These are phyloP conservation scores for Microbotryum lychnidis-dioicae DNA, from an alignment of 1,284 basidiomycete genomes.

Conservation along the genomic window DNA sequence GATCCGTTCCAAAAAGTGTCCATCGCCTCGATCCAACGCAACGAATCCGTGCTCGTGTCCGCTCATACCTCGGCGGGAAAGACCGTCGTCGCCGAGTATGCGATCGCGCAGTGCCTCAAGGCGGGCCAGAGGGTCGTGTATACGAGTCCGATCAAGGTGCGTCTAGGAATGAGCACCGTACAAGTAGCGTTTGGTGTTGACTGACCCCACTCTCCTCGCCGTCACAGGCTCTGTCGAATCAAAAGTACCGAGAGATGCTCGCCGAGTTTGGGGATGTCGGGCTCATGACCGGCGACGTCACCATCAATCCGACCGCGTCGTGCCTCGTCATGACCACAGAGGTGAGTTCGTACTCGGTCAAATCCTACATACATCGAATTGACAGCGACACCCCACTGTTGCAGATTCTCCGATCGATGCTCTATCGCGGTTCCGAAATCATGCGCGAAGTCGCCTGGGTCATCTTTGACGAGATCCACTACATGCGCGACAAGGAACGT, in stretches of 20 bases:
- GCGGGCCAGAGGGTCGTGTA: conserved; percentile 95
- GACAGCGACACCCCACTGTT: background rate
- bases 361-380: background rate
- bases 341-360: conserved; percentile 46
- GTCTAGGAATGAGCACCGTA: conserved; percentile 33
- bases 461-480: conserved; percentile 98
- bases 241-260: conserved; percentile 96
- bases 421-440: conserved; percentile 96
- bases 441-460: conserved; percentile 99
- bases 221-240: conserved; percentile 85
- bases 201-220: background rate
- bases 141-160: conserved; percentile 97
- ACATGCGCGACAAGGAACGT: conserved; percentile 89
- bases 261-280: conserved; percentile 97
- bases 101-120: conserved; percentile 89
- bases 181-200: background rate
- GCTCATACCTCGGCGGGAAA: conserved; percentile 98
- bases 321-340: conserved; percentile 99
- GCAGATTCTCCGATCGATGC: conserved; percentile 95
- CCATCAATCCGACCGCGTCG: conserved; percentile 92
- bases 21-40: conserved; percentile 87
- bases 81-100: conserved; percentile 98
- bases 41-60: conserved; percentile 96
- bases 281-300: conserved; percentile 99
- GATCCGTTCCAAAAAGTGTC: conserved; percentile 98